These are phyloP conservation scores for Plantago elongata DNA, from an alignment of 257 asterid species.

Conservation along the genomic window DNA sequence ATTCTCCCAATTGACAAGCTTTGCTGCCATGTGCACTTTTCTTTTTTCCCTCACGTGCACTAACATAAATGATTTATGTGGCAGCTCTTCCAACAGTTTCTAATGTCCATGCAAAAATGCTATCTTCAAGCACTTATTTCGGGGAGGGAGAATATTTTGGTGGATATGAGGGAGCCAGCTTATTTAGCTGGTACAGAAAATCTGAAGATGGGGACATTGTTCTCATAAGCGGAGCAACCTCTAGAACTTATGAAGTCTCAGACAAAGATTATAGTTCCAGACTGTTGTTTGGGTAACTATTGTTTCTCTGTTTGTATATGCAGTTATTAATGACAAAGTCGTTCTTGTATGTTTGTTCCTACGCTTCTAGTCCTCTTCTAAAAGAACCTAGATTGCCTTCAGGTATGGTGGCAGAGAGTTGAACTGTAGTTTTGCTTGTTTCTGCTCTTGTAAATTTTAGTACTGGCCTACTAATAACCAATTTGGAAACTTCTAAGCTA, in stretches of 20 bases:
- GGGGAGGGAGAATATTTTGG: slow-evolving; percentile 95
- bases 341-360: not conserved
- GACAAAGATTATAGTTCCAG: slow-evolving; percentile 84
- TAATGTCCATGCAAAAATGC: slow-evolving; percentile 48
- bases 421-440: too few species aligned
- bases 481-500: too few species aligned
- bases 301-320: slow-evolving; percentile 14
- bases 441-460: too few species aligned
- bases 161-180: slow-evolving; percentile 86
- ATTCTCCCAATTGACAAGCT: slow-evolving; percentile 1
- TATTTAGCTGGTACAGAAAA: slow-evolving; percentile 87
- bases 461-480: too few species aligned
- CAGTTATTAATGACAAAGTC: slow-evolving; percentile 5
- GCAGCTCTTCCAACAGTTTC: slow-evolving; percentile 81
- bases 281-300: slow-evolving; percentile 73
- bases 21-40: slow-evolving; percentile 9
- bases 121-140: slow-evolving; percentile 55
- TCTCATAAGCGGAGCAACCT: slow-evolving; percentile 68
- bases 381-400: not conserved
- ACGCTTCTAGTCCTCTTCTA: not conserved
- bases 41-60: slow-evolving; percentile 1
- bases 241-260: slow-evolving; percentile 71
- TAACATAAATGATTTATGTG: slow-evolving; percentile 27
- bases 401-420: too few species aligned
- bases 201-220: slow-evolving; percentile 51